Base-by-base conservation (phyloP, 129 eudicot genomes). In the Artemisia argyi region DNA sequence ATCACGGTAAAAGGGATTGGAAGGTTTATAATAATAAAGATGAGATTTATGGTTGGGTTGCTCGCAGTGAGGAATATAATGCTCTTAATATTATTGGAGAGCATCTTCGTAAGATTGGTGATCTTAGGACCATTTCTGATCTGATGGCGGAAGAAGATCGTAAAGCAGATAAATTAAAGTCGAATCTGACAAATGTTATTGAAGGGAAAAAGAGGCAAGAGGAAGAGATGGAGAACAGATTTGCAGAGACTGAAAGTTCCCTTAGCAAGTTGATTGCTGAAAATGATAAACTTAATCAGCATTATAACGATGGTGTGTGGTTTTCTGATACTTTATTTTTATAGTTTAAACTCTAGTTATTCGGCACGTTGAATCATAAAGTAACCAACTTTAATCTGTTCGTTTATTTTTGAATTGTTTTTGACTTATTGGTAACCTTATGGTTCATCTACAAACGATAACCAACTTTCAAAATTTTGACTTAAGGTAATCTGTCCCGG, bases 41-140 rank as follows among this genome's bases (percentile, higher is more conserved):
- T 65, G 97, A 66, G 55, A 85, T 84, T 44, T 90, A 90, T 78
- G 96, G 81, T 51, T 94, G 99, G 97, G 91, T 92, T 81, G 97
- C 97, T 72, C 97, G 97, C 17, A 91, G 85, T 24, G 96, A 89
- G 56, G 97, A 89, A 66, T 92, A 89, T 59, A 82, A 65, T 1
- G 53, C 78, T 46, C 44, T 65, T 42, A 78, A 77, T 39, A 81
- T 89, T 66, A 71, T 89, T 7, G 86, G 88, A 18, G 97, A 92
- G 20, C 82, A 89, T 72, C 81, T 92, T 58, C 93, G 93, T 51
- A 89, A 81, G 82, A 87, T 83, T 60, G 91, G 80, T 60, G 96
- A 92, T 51, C 72, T 92, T 48, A 89, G 85, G 69, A 84, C 93
- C 16, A 69, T 88, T 46, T 72, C 91, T 48, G 93, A 86, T 72